Evolutionary conservation across 805 yeast genomes (phyloP).

Genomic region (Metschnikowia peoriensis): DNA sequence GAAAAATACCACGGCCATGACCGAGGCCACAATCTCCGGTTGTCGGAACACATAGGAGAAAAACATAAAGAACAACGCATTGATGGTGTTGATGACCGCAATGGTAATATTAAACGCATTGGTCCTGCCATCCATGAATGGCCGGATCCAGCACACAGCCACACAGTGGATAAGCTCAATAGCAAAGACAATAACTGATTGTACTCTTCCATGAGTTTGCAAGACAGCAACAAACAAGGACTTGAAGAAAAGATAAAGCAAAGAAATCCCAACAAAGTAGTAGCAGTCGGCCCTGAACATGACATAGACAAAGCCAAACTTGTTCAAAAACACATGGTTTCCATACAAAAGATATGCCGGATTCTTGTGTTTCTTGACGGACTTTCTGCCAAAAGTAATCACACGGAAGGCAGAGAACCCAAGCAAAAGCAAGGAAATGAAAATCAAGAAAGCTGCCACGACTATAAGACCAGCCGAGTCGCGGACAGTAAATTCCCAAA

Average conservation of each 20-base stretch:
- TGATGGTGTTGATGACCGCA: constrained; percentile 73
- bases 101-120: constrained; percentile 87
- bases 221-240: constrained; percentile 84
- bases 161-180: constrained; percentile 72
- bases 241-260: constrained; percentile 67
- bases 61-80: constrained; percentile 83
- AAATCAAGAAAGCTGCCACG: constrained; percentile 70
- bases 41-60: constrained; percentile 81
- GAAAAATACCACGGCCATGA: constrained; percentile 88
- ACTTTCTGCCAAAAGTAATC: constrained; percentile 68
- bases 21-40: constrained; percentile 82
- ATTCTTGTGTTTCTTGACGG: constrained; percentile 71
- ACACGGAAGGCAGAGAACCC: constrained; percentile 73
- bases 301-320: constrained; percentile 89
- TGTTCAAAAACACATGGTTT: constrained; percentile 73
- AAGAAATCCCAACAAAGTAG: constrained; percentile 71
- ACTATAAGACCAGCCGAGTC: constrained; percentile 84
- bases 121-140: constrained; percentile 93
- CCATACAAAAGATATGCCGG: constrained; percentile 93
- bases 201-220: constrained; percentile 77
- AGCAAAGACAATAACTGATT: constrained; percentile 72
- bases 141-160: constrained; percentile 67
- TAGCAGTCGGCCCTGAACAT: constrained; percentile 86
- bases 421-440: constrained; percentile 57
- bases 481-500: constrained; percentile 84